These are phyloP conservation scores for Gossypium turneri DNA, from an alignment of 345 rosid species.

Conservation along the genomic window DNA sequence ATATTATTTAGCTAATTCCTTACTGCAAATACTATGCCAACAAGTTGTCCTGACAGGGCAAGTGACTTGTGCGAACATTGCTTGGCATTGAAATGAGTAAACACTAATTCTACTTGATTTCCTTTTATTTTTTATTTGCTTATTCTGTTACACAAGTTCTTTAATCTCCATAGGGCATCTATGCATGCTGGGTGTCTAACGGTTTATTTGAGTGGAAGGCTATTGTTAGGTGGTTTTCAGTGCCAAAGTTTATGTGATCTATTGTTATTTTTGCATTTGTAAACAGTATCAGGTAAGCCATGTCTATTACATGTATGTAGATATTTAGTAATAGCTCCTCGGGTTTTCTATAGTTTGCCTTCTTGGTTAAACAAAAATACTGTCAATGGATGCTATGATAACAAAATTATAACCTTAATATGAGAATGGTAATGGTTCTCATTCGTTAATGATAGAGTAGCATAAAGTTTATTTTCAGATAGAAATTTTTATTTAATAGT, in stretches of 20 bases:
- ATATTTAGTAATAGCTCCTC: neutral
- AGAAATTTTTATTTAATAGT: neutral
- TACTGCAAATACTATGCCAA: neutral
- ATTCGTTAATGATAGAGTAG: neutral
- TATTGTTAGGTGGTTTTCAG: slow-evolving; percentile 2
- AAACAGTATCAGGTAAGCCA: slow-evolving; percentile 4
- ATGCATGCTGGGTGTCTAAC: neutral
- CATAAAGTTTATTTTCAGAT: neutral
- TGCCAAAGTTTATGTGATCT: slow-evolving; percentile 6
- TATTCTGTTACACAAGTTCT: neutral
- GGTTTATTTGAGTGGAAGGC: neutral
- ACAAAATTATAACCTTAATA: neutral
- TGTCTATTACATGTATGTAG: neutral
- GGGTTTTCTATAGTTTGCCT: neutral
- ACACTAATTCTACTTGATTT: slow-evolving; percentile 3
- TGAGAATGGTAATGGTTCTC: neutral
- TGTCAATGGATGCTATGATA: neutral
- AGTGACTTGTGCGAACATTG: slow-evolving; percentile 3
- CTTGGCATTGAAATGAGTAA: slow-evolving; percentile 7
- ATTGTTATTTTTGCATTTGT: neutral
- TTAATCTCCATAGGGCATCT: neutral
- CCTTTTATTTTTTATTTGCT: neutral
- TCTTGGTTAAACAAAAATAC: neutral
- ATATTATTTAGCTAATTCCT: slow-evolving; percentile 1
- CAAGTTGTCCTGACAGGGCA: slow-evolving; percentile 6